A percentile compares a stretch with the other conserved stretches of the same genome.
Conservation (phyloP, 2,329 filamentous ascomycete species). For the Exserohilum turcica region DNA sequence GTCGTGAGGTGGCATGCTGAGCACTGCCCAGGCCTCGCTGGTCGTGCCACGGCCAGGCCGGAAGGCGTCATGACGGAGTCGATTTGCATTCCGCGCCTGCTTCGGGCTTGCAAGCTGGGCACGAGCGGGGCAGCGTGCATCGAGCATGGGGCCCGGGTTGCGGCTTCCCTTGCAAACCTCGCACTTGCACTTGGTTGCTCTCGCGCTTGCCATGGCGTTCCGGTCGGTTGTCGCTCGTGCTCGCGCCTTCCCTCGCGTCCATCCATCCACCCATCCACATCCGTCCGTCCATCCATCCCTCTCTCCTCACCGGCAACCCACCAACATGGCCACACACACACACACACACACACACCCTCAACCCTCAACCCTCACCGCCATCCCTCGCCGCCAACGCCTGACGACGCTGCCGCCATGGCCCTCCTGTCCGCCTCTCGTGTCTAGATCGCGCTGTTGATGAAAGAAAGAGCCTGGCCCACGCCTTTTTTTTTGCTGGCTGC, state of each 20-base stretch:
- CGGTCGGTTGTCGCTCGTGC: slow-evolving; percentile 5
- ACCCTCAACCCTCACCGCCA: not conserved
- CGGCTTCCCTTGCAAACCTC: slow-evolving; percentile 26
- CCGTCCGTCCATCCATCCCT: not conserved
- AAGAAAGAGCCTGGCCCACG: slow-evolving; percentile 15
- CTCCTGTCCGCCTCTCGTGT: not conserved
- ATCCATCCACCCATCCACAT: slow-evolving; percentile 1
- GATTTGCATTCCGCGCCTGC: too few relatives aligned
- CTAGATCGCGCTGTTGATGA: slow-evolving; percentile 14
- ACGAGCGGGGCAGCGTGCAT: slow-evolving; percentile 22
- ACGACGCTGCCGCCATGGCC: not conserved
- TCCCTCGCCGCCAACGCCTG: slow-evolving; percentile 14
- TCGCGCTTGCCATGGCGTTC: not conserved
- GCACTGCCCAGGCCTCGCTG: too few relatives aligned
- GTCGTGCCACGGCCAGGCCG: too few relatives aligned
- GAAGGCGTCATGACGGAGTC: not conserved
- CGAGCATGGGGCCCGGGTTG: slow-evolving; percentile 20
- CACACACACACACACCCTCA: slow-evolving; percentile 14
- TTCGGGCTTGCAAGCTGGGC: not conserved
- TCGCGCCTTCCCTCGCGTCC: slow-evolving; percentile 14
- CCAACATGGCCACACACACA: too few relatives aligned
- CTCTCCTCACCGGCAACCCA: too few relatives aligned
- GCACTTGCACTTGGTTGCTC: too few relatives aligned
- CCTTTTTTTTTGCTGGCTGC: slow-evolving; percentile 3
- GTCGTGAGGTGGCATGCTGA: too few relatives aligned